These are phyloP conservation scores for Aspergillus quadricinctus DNA, from an alignment of 2,329 filamentous ascomycete species.

Conservation along the genomic window DNA sequence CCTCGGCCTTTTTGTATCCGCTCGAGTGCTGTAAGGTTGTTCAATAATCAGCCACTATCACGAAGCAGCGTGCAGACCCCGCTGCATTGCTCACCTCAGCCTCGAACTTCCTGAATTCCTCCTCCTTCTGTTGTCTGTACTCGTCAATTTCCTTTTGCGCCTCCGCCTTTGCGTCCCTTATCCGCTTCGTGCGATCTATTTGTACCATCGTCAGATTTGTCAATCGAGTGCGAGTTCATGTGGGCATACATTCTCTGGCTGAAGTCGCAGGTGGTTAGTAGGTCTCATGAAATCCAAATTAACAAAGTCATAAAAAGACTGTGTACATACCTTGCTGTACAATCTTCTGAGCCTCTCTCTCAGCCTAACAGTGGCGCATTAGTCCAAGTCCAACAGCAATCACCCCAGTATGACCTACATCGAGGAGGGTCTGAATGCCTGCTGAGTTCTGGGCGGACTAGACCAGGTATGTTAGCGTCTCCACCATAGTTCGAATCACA, in stretches of 20 bases:
- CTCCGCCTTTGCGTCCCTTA: slow-evolving; percentile 93
- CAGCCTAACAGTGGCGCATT: slow-evolving; percentile 59
- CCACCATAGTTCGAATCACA: slow-evolving; percentile 10
- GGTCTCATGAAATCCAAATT: not conserved
- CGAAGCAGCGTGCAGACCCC: not conserved
- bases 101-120: slow-evolving; percentile 94
- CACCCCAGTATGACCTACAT: slow-evolving; percentile 59
- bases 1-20: slow-evolving; percentile 79
- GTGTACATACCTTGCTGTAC: slow-evolving; percentile 77
- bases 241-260: slow-evolving; percentile 79
- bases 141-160: slow-evolving; percentile 97
- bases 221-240: slow-evolving; percentile 6
- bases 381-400: not conserved
- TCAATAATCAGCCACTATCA: not conserved
- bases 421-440: slow-evolving; percentile 97
- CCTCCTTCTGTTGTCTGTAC: slow-evolving; percentile 84
- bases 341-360: slow-evolving; percentile 98
- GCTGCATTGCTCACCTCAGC: slow-evolving; percentile 54
- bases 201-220: slow-evolving; percentile 9
- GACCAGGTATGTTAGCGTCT: slow-evolving; percentile 13
- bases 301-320: not conserved
- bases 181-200: slow-evolving; percentile 86
- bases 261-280: slow-evolving; percentile 23
- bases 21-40: slow-evolving; percentile 67
- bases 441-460: slow-evolving; percentile 98